A percentile compares a stretch with the other conserved stretches of the same genome.
Conservation (phyloP, 1,284 basidiomycete species). For the Malassezia slooffiae region DNA sequence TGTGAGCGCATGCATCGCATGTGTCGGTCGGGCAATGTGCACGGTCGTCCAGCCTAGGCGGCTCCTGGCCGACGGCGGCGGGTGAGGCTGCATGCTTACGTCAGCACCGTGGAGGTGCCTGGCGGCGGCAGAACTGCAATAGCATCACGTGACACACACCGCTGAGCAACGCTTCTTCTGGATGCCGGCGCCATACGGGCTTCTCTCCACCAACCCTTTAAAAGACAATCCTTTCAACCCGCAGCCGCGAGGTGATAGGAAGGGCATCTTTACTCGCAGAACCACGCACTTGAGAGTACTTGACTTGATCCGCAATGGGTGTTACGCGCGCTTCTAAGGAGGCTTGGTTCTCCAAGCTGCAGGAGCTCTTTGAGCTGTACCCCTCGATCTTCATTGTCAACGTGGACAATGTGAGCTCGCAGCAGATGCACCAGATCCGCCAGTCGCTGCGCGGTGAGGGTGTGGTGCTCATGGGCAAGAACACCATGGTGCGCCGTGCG, state of each 20-base stretch:
- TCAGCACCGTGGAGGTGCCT: no score
- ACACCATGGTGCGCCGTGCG: slow-evolving; percentile 99
- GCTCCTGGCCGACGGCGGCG: no score
- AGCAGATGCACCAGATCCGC: slow-evolving; percentile 98
- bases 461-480: slow-evolving; percentile 98
- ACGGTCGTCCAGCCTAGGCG: no score
- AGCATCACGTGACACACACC: not conserved
- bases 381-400: slow-evolving; percentile 96
- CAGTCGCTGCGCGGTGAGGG: slow-evolving; percentile 86
- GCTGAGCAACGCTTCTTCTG: not conserved
- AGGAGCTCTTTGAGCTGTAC: slow-evolving; percentile 80
- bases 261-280: slow-evolving; percentile 17
- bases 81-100: no score
- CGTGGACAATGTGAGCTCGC: slow-evolving; percentile 98
- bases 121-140: not conserved
- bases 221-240: slow-evolving; percentile 41
- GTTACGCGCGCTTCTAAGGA: slow-evolving; percentile 80
- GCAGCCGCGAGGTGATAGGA: slow-evolving; percentile 35
- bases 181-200: not conserved
- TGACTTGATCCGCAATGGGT: slow-evolving; percentile 71
- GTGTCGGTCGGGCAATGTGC: no score
- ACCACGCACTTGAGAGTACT: slow-evolving; percentile 4
- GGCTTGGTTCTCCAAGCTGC: slow-evolving; percentile 85
- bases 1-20: no score
- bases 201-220: slow-evolving; percentile 15